Conservation (phyloP, 2,329 filamentous ascomycete genomes). For the Claviceps pusilla region DNA sequence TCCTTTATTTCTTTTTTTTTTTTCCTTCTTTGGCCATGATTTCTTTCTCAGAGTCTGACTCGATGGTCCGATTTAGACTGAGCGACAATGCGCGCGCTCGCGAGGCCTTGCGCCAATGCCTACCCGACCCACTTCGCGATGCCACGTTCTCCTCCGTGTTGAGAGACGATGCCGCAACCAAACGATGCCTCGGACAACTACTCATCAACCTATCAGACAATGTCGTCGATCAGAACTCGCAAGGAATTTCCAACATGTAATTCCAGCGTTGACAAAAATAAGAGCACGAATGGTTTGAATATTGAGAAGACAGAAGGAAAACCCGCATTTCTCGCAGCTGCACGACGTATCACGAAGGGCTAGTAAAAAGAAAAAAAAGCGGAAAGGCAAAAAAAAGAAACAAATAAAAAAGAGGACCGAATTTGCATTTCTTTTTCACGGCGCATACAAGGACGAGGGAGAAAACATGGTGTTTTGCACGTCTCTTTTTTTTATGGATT, state of each 20-base stretch:
- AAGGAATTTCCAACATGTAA: slow-evolving; percentile 22
- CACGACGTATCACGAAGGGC: slow-evolving; percentile 4
- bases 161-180: slow-evolving; percentile 91
- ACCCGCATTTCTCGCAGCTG: neutral
- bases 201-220: slow-evolving; percentile 93
- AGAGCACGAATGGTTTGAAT: neutral
- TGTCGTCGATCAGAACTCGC: slow-evolving; percentile 38
- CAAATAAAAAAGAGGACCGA: neutral
- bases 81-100: slow-evolving; percentile 93
- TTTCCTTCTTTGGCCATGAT: neutral
- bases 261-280: slow-evolving; percentile 2
- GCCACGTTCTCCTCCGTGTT: slow-evolving; percentile 94
- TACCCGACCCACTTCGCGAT: slow-evolving; percentile 95
- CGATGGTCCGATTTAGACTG: slow-evolving; percentile 37
- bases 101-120: slow-evolving; percentile 86
- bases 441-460: neutral
- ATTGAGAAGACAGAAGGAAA: neutral
- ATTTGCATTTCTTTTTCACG: slow-evolving; percentile 1
- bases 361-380: neutral
- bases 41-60: no score
- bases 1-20: neutral
- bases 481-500: neutral
- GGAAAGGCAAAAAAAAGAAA: neutral
- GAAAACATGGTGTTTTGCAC: neutral
- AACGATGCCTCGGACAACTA: slow-evolving; percentile 91